phyloP scores from a whole-genome alignment of 2,329 filamentous ascomycete genomes.

The Calcarisporium arbuscula region DNA sequence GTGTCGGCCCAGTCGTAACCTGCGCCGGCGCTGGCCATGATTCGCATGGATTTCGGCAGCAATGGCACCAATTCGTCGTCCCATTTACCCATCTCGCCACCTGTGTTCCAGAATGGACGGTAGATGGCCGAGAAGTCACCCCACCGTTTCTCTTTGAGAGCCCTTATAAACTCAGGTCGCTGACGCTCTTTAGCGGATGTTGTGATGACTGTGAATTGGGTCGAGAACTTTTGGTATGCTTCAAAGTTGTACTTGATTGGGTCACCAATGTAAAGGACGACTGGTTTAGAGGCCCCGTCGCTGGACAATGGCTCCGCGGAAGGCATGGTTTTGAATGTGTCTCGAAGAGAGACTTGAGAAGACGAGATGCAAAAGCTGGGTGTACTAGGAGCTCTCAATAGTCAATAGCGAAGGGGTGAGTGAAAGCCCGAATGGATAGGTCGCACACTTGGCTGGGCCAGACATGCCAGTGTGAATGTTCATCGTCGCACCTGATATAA shows the following conservation, averaged over 20 bases:
- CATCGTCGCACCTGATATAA: too few species aligned
- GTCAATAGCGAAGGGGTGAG: too few species aligned
- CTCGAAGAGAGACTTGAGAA: too few species aligned
- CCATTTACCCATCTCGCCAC: constrained; percentile 62
- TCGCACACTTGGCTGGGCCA: too few species aligned
- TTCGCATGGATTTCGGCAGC: constrained; percentile 48
- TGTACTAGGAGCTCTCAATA: too few species aligned
- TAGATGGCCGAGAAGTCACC: constrained; percentile 50
- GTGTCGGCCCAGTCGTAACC: constrained; percentile 63
- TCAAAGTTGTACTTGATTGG: constrained; percentile 42
- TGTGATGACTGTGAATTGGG: constrained; percentile 43
- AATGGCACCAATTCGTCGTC: constrained; percentile 51
- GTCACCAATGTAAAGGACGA: constrained; percentile 73
- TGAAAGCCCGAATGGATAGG: too few species aligned
- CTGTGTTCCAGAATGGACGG: constrained; percentile 57
- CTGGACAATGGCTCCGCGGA: too few species aligned
- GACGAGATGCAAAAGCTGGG: too few species aligned
- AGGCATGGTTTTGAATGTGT: too few species aligned
- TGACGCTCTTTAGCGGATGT: constrained; percentile 44
- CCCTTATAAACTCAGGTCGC: constrained; percentile 41
- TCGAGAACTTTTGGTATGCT: constrained; percentile 37
- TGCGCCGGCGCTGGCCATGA: constrained; percentile 60
- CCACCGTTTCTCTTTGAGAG: constrained; percentile 45
- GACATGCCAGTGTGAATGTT: too few species aligned
- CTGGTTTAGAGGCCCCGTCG: constrained; percentile 31